These are phyloP conservation scores for Sporisorium scitamineum DNA, from an alignment of 1,284 basidiomycete genomes.

Conservation along the genomic window DNA sequence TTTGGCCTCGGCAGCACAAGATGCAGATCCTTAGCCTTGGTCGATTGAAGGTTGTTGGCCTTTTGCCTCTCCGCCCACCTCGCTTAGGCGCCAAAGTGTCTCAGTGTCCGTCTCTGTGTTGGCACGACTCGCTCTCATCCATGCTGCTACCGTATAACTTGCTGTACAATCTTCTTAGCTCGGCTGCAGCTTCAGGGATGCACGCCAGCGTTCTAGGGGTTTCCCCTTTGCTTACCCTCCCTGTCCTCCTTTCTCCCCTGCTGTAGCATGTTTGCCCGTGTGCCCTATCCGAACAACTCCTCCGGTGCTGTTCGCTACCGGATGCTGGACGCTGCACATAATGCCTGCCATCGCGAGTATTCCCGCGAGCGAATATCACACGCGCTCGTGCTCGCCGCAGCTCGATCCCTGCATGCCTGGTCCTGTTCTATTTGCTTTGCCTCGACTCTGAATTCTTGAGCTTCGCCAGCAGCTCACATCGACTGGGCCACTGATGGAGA, in stretches of 20 bases:
- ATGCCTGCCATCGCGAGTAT: neutral
- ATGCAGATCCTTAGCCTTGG: neutral
- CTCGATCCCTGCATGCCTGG: neutral
- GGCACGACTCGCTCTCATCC: neutral
- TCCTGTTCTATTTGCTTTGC: neutral
- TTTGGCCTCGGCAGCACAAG: neutral
- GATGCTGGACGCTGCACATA: neutral
- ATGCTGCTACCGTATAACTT: neutral
- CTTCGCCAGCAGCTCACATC: neutral
- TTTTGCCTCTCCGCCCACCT: neutral
- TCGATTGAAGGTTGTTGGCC: too few relatives aligned
- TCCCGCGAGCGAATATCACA: neutral
- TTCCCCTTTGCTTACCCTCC: too few relatives aligned
- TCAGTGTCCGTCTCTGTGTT: conserved; percentile 7
- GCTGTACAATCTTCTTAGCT: too few relatives aligned
- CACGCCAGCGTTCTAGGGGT: neutral
- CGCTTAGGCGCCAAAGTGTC: conserved; percentile 6
- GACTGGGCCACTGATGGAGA: too few relatives aligned
- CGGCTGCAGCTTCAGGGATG: neutral
- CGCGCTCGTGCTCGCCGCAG: conserved; percentile 1
- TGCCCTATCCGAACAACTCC: neutral
- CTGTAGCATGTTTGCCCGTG: neutral
- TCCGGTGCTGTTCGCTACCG: too few relatives aligned
- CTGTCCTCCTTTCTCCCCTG: too few relatives aligned
- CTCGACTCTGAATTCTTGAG: neutral